Base-by-base conservation (phyloP, 2,329 filamentous ascomycete species). In the Rutstroemia sydowiana region DNA sequence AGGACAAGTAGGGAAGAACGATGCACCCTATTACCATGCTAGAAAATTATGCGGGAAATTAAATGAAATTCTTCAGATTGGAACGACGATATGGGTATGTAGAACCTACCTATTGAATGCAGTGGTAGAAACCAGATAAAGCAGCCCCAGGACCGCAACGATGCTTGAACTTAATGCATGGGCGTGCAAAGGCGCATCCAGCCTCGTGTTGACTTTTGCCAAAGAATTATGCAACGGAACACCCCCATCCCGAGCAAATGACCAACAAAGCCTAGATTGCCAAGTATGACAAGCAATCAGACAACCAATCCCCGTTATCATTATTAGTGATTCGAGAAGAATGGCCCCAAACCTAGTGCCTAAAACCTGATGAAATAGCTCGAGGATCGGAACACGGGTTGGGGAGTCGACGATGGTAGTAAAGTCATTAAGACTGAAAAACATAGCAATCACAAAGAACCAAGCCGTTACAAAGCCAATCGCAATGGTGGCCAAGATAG, bases 241-340 rank as follows among this genome's bases (percentile, higher is more conserved):
- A 36, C 51, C 51, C n/a, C 45, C 45, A 40, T 52, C 51, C 26
- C 51, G 45, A 44, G 51, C 45, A 43, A 52, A 52, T 2, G 51
- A 41, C 51, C 51, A 52, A 16, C 48, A 53, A 18, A 54, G 49
- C 4, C 52, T 28, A 3, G 46, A 56, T 39, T 44, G 39, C 31
- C 42, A 51, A 10, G 48, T 51, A 16, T 54, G 40, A 7, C 48
- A 43, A 43, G 48, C 42, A 37, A 39, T 16, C 2, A 44, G 45
- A 21, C 45, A 49, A 32, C 51, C 43, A 14, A 52, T 37, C 11
- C 45, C 43, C 5, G 30, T 48, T 23, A 16, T 28, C 48, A 51
- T 46, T 5, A 51, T 51, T 1, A 51, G 39, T 20, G 37, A 52
- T 31, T 52, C 51, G 1, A 52, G 39, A 30, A 47, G 9, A 3